phyloP scores from a whole-genome alignment of 75 land plant genomes.

The Ceratopteris richardii region DNA sequence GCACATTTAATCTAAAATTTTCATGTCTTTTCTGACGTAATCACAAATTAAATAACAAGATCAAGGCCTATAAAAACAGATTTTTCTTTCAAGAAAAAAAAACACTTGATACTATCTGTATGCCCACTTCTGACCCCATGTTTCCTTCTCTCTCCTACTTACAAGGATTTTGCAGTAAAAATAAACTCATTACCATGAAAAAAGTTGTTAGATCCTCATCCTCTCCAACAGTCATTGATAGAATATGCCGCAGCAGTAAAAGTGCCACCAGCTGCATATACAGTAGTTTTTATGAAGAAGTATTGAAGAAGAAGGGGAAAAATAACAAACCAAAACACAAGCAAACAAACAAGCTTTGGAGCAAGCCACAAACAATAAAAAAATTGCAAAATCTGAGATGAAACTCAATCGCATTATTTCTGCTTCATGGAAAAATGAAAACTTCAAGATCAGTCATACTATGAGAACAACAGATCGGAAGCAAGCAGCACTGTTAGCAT shows the following conservation, averaged over 20 bases:
- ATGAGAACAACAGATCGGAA: conserved; percentile 76
- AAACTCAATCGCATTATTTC: too few species aligned
- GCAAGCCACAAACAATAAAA: neutral
- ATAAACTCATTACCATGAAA: conserved; percentile 50
- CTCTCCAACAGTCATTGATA: conserved; percentile 35
- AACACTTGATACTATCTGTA: too few species aligned
- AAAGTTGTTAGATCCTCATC: conserved; percentile 67
- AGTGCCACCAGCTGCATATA: conserved; percentile 60
- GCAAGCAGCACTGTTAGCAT: conserved; percentile 77
- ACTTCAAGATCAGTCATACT: conserved; percentile 18
- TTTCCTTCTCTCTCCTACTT: too few species aligned
- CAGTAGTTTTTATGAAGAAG: too few species aligned
- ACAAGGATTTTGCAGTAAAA: too few species aligned
- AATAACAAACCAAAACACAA: neutral
- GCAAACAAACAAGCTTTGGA: neutral
- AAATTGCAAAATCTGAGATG: neutral
- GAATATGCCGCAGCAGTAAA: conserved; percentile 57
- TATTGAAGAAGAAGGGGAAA: neutral
- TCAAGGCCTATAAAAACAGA: too few species aligned
- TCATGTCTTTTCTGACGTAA: too few species aligned
- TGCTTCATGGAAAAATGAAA: neutral
- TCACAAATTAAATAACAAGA: too few species aligned
- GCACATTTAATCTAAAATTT: too few species aligned
- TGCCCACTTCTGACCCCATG: too few species aligned
- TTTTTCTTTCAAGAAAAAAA: too few species aligned